Conservation (phyloP, 2,329 filamentous ascomycete genomes). For the Penicillium sp. region DNA sequence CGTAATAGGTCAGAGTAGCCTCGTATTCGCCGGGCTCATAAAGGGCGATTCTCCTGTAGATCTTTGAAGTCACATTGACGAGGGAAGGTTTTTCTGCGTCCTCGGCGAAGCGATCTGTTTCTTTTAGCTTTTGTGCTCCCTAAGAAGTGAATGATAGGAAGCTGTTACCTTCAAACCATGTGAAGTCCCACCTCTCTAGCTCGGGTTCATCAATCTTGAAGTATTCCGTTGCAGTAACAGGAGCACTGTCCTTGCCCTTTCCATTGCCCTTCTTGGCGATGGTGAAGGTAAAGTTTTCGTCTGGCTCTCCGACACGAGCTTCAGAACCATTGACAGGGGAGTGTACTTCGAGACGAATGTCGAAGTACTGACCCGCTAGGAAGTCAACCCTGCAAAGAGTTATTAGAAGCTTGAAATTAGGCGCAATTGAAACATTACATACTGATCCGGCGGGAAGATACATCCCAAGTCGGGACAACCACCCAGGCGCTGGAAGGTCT, state of each 20-base stretch:
- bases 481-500: slow-evolving; percentile 58
- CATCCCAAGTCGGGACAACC: slow-evolving; percentile 58
- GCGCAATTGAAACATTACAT: slow-evolving; percentile 22
- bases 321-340: slow-evolving; percentile 79
- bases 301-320: slow-evolving; percentile 66
- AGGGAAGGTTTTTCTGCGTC: slow-evolving; percentile 68
- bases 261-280: slow-evolving; percentile 63
- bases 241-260: neutral
- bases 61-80: slow-evolving; percentile 78
- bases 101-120: slow-evolving; percentile 68
- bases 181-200: slow-evolving; percentile 78
- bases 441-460: slow-evolving; percentile 60
- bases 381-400: slow-evolving; percentile 63
- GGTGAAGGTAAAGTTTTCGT: slow-evolving; percentile 72
- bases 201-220: slow-evolving; percentile 70
- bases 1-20: slow-evolving; percentile 74
- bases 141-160: neutral
- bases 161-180: slow-evolving; percentile 69
- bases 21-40: slow-evolving; percentile 78
- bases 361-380: slow-evolving; percentile 78
- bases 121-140: slow-evolving; percentile 10
- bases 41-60: slow-evolving; percentile 71
- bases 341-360: slow-evolving; percentile 79
- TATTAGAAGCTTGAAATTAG: neutral
- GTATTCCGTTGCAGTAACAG: slow-evolving; percentile 61